These are phyloP conservation scores for Spatholobus suberectus DNA, from an alignment of 306 rosid species.

Conservation along the genomic window DNA sequence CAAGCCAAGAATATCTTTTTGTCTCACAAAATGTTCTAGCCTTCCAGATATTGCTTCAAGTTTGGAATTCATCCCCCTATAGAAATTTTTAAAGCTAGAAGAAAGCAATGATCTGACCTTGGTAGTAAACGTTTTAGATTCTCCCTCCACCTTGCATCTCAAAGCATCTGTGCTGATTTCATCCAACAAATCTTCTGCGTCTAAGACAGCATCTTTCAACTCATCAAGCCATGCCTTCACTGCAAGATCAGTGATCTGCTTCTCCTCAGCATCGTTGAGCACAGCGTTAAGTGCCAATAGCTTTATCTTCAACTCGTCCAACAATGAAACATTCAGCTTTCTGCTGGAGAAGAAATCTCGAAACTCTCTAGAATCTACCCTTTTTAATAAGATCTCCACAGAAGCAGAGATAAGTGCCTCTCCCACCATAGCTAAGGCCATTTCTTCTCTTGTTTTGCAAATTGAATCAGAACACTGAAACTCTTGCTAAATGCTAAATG, in stretches of 20 bases:
- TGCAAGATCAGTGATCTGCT: neutral
- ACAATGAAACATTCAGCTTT: constrained; percentile 1
- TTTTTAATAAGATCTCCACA: neutral
- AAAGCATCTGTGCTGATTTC: neutral
- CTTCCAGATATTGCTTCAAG: constrained; percentile 33
- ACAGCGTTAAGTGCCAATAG: constrained; percentile 16
- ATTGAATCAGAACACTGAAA: neutral
- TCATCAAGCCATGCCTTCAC: constrained; percentile 41
- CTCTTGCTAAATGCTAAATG: neutral
- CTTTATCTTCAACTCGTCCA: constrained; percentile 14
- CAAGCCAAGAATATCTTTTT: constrained; percentile 53
- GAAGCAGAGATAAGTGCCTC: constrained; percentile 26
- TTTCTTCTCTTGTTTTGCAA: neutral
- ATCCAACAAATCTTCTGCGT: constrained; percentile 30
- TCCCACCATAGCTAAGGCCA: neutral
- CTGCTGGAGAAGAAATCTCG: constrained; percentile 7
- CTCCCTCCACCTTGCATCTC: neutral
- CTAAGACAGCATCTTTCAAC: constrained; percentile 13
- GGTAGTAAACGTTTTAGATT: neutral
- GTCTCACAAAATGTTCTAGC: constrained; percentile 44
- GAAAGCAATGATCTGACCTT: constrained; percentile 47
- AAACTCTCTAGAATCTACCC: neutral
- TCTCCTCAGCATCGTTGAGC: constrained; percentile 41
- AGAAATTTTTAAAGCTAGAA: constrained; percentile 33
- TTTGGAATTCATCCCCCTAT: constrained; percentile 41